Percentiles rank a stretch among this genome's conserved stretches.
These are phyloP conservation scores for Trichaptum fuscoviolaceum DNA, from an alignment of 768 basidiomycete genomes.

Conservation along the genomic window DNA sequence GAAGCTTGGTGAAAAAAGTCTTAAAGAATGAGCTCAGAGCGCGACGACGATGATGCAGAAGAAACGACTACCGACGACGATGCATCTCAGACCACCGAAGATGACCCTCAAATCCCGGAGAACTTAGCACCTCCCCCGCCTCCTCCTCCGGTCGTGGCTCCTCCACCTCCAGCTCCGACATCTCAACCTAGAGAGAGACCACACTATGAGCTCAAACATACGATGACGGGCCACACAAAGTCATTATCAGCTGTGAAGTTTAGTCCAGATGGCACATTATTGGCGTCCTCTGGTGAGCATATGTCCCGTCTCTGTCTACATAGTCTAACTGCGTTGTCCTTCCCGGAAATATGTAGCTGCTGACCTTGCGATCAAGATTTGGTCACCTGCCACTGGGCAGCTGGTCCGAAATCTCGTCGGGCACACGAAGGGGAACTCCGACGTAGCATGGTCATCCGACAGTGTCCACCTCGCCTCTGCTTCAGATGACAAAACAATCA, in stretches of 20 bases:
- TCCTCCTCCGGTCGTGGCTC: slow-evolving; percentile 31
- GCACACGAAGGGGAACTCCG: slow-evolving; percentile 80
- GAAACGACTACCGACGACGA: slow-evolving; percentile 53
- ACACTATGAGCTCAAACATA: slow-evolving; percentile 65
- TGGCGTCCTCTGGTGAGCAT: slow-evolving; percentile 82
- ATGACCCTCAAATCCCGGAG: slow-evolving; percentile 73
- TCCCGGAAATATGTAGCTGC: slow-evolving; percentile 43
- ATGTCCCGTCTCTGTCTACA: slow-evolving; percentile 1
- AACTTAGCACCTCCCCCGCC: slow-evolving; percentile 39
- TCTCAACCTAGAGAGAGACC: slow-evolving; percentile 43
- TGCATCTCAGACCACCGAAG: slow-evolving; percentile 80
- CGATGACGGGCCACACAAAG: slow-evolving; percentile 70
- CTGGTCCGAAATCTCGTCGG: slow-evolving; percentile 70
- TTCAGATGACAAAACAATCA: slow-evolving; percentile 85
- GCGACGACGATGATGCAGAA: slow-evolving; percentile 22
- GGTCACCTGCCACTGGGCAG: slow-evolving; percentile 77
- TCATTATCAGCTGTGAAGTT: slow-evolving; percentile 90
- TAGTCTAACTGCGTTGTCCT: background rate
- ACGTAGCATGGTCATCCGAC: slow-evolving; percentile 86
- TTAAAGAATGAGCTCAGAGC: slow-evolving; percentile 1
- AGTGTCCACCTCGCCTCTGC: slow-evolving; percentile 81
- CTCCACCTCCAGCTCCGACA: slow-evolving; percentile 26
- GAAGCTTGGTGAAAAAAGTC: background rate
- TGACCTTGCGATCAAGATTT: slow-evolving; percentile 75
- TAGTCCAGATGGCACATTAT: slow-evolving; percentile 77